These are phyloP conservation scores for Phellopilus nigrolimitatus DNA, from an alignment of 1,284 basidiomycete species.

Conservation along the genomic window DNA sequence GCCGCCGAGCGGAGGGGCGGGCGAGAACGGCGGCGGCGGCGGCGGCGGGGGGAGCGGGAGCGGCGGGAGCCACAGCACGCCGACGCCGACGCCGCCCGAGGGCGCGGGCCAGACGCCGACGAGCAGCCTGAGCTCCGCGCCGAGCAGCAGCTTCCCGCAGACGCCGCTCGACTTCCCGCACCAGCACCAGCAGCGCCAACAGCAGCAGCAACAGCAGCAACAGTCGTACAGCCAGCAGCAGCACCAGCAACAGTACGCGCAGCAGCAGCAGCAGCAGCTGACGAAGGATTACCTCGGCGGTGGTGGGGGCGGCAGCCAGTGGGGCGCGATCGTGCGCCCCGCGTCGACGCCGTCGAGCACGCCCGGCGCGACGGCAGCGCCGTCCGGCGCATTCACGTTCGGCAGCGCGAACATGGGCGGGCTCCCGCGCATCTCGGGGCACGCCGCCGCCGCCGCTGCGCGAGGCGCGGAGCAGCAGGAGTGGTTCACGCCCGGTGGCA, in stretches of 20 bases:
- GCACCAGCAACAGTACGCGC: background rate
- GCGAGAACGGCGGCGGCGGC: too few species aligned
- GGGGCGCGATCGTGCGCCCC: background rate
- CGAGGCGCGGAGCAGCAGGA: slow-evolving; percentile 26
- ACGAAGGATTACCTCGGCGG: background rate
- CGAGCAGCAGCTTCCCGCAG: slow-evolving; percentile 13
- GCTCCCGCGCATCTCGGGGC: slow-evolving; percentile 66
- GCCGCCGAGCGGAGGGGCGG: too few species aligned
- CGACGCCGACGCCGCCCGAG: slow-evolving; percentile 4
- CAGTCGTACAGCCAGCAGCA: background rate
- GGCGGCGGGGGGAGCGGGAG: background rate
- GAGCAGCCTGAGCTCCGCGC: background rate
- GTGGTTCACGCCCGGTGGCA: slow-evolving; percentile 25
- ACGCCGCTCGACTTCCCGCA: slow-evolving; percentile 14
- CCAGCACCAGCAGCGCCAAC: slow-evolving; percentile 4
- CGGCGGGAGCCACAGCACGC: slow-evolving; percentile 1
- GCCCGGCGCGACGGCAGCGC: slow-evolving; percentile 33
- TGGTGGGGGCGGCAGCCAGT: background rate
- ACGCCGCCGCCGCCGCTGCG: too few species aligned
- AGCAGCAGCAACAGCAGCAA: slow-evolving; percentile 1
- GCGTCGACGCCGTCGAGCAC: slow-evolving; percentile 4
- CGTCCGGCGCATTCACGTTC: slow-evolving; percentile 48
- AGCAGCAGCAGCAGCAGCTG: background rate
- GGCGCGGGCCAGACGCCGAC: background rate
- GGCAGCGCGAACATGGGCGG: slow-evolving; percentile 46